Evolutionary conservation across 202 grass and related monocot genomes (phyloP).

Genomic region (Schoenoplectus triqueter): DNA sequence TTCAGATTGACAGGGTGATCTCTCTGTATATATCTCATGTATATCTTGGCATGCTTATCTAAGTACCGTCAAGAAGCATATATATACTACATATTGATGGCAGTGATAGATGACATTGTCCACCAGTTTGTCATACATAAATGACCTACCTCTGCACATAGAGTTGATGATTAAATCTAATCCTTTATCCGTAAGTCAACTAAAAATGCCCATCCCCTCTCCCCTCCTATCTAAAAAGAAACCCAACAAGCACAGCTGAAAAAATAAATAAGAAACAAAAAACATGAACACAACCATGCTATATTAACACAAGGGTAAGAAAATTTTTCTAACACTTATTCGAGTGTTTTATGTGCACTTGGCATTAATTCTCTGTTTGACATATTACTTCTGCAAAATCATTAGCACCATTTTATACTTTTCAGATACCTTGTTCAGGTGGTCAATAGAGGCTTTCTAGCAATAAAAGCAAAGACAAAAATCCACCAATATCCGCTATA

Average conservation of each 20-base stretch:
- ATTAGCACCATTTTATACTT: neutral
- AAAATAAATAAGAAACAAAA: neutral
- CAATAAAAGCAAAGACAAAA: neutral
- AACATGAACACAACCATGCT: neutral
- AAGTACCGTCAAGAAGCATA: constrained; percentile 3
- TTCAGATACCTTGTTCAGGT: neutral
- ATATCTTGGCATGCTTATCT: constrained; percentile 3
- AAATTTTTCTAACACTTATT: neutral
- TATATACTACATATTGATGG: constrained; percentile 13
- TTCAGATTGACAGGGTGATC: constrained; percentile 3
- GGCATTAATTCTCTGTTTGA: neutral
- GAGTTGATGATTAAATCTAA: constrained; percentile 31
- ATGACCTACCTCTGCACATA: constrained; percentile 31
- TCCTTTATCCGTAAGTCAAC: constrained; percentile 39
- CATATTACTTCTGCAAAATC: neutral
- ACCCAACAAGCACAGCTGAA: neutral
- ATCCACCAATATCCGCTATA: neutral
- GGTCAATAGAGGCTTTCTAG: neutral
- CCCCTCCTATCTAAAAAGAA: neutral
- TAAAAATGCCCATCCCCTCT: neutral
- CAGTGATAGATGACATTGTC: neutral
- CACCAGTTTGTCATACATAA: neutral
- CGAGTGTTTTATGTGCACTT: too few relatives aligned
- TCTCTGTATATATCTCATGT: constrained; percentile 8
- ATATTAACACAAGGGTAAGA: neutral